Percentiles rank a stretch among this genome's conserved stretches.
These are phyloP conservation scores for Prunella vulgaris DNA, from an alignment of 257 asterid genomes.

Conservation along the genomic window DNA sequence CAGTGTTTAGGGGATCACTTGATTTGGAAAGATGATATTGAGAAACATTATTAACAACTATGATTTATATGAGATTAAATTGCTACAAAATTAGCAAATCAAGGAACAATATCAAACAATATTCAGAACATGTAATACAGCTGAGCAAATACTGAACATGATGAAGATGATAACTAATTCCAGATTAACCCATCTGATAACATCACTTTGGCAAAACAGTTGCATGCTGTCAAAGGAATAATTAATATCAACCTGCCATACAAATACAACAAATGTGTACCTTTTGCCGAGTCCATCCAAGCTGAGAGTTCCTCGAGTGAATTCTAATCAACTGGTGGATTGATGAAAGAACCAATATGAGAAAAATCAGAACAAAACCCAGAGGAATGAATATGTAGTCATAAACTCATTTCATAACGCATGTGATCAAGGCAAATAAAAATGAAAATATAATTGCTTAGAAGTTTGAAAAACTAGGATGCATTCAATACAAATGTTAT, in stretches of 20 bases:
- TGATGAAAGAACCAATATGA: conserved; percentile 15
- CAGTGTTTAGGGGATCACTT: neutral
- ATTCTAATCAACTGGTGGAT: conserved; percentile 61
- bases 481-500: neutral
- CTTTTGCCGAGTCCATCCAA: conserved; percentile 95
- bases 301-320: conserved; percentile 70
- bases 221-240: conserved; percentile 8
- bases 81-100: neutral
- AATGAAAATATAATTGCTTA: neutral
- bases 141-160: neutral
- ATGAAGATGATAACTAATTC: neutral
- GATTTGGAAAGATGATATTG: neutral
- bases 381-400: neutral
- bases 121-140: neutral
- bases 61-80: conserved; percentile 1
- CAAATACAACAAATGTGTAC: conserved; percentile 36
- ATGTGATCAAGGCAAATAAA: neutral
- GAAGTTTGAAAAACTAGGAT: neutral
- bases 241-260: neutral
- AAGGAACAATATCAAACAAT: neutral
- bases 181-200: neutral
- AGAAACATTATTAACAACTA: neutral
- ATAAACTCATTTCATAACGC: neutral
- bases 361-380: conserved; percentile 1
- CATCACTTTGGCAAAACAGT: conserved; percentile 3